Evolutionary conservation across 2,329 filamentous ascomycete genomes (phyloP).

Genomic region (Colletotrichum echinochloae): DNA sequence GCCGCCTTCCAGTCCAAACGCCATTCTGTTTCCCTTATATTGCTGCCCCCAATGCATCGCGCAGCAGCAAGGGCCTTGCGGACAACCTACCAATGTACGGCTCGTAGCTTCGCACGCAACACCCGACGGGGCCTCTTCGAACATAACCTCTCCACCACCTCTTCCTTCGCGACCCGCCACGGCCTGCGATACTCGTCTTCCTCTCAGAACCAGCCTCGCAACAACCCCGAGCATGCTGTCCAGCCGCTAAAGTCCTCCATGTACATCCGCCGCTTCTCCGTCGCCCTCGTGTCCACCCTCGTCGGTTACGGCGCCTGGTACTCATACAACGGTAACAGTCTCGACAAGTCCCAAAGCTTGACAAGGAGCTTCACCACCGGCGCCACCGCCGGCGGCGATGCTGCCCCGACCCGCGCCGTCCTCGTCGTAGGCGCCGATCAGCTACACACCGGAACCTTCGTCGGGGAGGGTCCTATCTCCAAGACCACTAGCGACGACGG

Average conservation of each 20-base stretch:
- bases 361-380: constrained; percentile 58
- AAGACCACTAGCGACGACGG: constrained; percentile 90
- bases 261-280: constrained; percentile 77
- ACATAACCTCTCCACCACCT: constrained; percentile 38
- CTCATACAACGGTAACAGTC: constrained; percentile 66
- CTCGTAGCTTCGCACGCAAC: constrained; percentile 69
- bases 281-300: constrained; percentile 76
- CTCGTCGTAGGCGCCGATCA: constrained; percentile 91
- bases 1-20: constrained; percentile 39
- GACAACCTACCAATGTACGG: constrained; percentile 73
- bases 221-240: constrained; percentile 52
- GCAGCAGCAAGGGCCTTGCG: constrained; percentile 76
- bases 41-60: constrained; percentile 74
- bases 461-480: constrained; percentile 86
- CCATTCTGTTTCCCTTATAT: constrained; percentile 15
- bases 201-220: constrained; percentile 39
- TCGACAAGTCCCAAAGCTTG: constrained; percentile 50
- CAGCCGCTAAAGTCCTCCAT: constrained; percentile 75
- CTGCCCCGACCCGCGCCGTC: constrained; percentile 71
- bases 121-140: constrained; percentile 56
- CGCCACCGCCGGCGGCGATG: constrained; percentile 50
- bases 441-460: constrained; percentile 87
- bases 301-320: constrained; percentile 85
- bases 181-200: constrained; percentile 41
- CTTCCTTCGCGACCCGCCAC: constrained; percentile 41